These are phyloP conservation scores for Claviceps citrina DNA, from an alignment of 2,329 filamentous ascomycete species.

Conservation along the genomic window DNA sequence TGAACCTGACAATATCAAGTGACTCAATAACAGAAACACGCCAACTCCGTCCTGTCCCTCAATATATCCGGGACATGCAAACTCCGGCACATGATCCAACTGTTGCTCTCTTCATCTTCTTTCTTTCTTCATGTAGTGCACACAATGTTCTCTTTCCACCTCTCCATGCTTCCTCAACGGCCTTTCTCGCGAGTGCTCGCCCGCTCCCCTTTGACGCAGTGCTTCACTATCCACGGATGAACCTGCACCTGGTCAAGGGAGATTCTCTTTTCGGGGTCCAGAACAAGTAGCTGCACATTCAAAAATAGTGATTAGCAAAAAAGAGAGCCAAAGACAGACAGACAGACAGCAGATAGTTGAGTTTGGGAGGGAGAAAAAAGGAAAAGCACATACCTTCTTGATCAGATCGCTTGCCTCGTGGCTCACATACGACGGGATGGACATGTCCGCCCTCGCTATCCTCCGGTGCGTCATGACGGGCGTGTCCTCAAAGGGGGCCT, in stretches of 20 bases:
- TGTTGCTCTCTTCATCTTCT: slow-evolving; percentile 3
- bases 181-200: slow-evolving; percentile 34
- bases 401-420: slow-evolving; percentile 84
- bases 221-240: slow-evolving; percentile 95
- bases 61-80: slow-evolving; percentile 2
- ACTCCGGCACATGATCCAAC: slow-evolving; percentile 6
- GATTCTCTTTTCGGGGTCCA: slow-evolving; percentile 88
- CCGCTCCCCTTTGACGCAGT: slow-evolving; percentile 57
- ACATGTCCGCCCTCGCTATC: slow-evolving; percentile 83
- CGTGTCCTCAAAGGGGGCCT: slow-evolving; percentile 93
- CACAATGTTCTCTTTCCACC: slow-evolving; percentile 5
- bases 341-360: too few relatives aligned
- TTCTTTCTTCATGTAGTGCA: too few relatives aligned
- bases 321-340: neutral
- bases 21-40: slow-evolving; percentile 4
- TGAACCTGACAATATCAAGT: too few relatives aligned
- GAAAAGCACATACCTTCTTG: slow-evolving; percentile 49
- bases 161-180: slow-evolving; percentile 8
- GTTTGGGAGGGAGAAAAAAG: neutral
- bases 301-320: slow-evolving; percentile 12
- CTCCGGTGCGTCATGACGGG: slow-evolving; percentile 23
- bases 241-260: slow-evolving; percentile 74
- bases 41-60: slow-evolving; percentile 5
- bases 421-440: slow-evolving; percentile 78
- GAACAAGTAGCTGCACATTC: slow-evolving; percentile 62